Conservation (phyloP, 805 yeast species). For the Starmerella apicola region DNA sequence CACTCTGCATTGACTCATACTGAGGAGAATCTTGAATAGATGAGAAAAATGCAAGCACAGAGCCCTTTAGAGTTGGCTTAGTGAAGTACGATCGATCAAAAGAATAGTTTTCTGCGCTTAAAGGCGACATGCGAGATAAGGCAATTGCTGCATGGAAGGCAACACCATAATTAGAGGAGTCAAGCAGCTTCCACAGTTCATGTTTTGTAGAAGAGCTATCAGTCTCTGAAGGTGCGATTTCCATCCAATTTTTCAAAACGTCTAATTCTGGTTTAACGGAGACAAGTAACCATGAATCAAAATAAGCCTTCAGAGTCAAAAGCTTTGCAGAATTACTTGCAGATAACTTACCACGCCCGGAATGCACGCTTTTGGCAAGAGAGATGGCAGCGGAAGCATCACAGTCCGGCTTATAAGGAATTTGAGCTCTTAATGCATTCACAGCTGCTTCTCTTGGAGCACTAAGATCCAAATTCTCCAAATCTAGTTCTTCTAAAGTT, state of each 20-base stretch:
- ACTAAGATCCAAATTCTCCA: slow-evolving; percentile 3
- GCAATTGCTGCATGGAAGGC: slow-evolving; percentile 18
- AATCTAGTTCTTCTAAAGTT: background rate
- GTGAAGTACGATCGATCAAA: slow-evolving; percentile 5
- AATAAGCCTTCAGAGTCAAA: background rate
- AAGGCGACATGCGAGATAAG: background rate
- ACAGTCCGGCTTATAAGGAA: background rate
- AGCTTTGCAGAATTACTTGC: background rate
- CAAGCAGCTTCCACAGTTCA: slow-evolving; percentile 5
- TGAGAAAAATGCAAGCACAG: slow-evolving; percentile 14
- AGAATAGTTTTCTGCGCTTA: background rate
- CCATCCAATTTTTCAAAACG: background rate
- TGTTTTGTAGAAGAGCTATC: background rate
- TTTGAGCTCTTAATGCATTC: slow-evolving; percentile 6
- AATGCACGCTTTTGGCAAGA: no score
- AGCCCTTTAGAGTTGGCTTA: slow-evolving; percentile 11
- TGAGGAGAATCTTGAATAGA: slow-evolving; percentile 4
- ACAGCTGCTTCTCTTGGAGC: slow-evolving; percentile 1
- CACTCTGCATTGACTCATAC: slow-evolving; percentile 14
- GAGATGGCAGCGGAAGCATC: background rate
- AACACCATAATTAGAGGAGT: background rate
- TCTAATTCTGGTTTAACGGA: background rate
- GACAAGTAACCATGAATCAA: slow-evolving; percentile 5
- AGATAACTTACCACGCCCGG: background rate
- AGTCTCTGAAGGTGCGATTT: background rate